These are phyloP conservation scores for Botrytis deweyae DNA, from an alignment of 2,329 filamentous ascomycete genomes.

Conservation along the genomic window DNA sequence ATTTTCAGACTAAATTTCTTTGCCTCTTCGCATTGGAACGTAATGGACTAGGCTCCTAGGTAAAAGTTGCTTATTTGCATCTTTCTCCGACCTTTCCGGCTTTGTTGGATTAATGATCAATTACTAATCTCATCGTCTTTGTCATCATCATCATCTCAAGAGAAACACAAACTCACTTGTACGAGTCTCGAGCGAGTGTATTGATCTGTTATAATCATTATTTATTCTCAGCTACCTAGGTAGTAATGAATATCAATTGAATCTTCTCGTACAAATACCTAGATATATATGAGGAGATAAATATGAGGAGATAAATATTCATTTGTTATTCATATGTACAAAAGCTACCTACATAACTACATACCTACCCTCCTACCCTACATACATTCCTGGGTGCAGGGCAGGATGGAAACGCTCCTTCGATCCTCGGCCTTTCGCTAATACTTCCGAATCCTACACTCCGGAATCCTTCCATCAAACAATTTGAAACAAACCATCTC, in stretches of 20 bases:
- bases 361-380: too few relatives aligned
- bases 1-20: neutral
- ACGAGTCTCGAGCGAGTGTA: too few relatives aligned
- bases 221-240: too few relatives aligned
- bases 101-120: neutral
- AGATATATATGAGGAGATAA: neutral
- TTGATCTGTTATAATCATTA: too few relatives aligned
- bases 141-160: neutral
- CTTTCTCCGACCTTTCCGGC: slow-evolving; percentile 17
- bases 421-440: neutral
- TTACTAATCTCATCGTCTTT: neutral
- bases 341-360: neutral
- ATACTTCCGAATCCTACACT: neutral
- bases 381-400: too few relatives aligned
- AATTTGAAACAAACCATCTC: neutral
- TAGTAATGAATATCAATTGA: too few relatives aligned
- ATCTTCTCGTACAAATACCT: neutral
- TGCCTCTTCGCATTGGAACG: slow-evolving; percentile 1
- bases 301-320: neutral
- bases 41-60: neutral
- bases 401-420: too few relatives aligned
- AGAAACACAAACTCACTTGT: too few relatives aligned
- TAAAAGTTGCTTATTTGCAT: slow-evolving; percentile 8
- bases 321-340: neutral
- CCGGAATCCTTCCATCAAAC: neutral